Evolutionary conservation across 805 yeast genomes (phyloP).

Genomic region (Myxozyma nipponensis): DNA sequence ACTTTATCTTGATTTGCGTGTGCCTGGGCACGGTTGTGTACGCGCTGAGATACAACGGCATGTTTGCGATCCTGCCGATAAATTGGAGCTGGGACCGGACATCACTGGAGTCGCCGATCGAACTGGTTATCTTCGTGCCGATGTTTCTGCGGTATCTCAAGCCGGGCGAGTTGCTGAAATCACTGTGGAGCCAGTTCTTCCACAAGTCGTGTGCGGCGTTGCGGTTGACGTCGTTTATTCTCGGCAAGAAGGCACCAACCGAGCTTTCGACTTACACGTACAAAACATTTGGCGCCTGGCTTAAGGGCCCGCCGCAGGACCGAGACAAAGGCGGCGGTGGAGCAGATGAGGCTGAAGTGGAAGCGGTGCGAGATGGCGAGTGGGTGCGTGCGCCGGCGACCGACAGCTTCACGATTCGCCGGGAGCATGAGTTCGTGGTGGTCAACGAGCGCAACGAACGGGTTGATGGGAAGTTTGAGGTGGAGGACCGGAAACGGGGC

Average conservation of each 20-base stretch:
- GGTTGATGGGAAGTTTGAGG: constrained; percentile 41
- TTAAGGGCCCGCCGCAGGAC: constrained; percentile 37
- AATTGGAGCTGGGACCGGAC: constrained; percentile 18
- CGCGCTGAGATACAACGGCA: constrained; percentile 37
- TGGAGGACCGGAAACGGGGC: constrained; percentile 43
- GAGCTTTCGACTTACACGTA: constrained; percentile 70
- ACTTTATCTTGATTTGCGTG: constrained; percentile 63
- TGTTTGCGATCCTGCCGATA: constrained; percentile 30
- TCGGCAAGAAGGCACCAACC: constrained; percentile 55
- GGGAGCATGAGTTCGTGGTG: constrained; percentile 65
- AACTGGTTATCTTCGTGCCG: constrained; percentile 19
- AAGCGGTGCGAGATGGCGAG: constrained; percentile 75
- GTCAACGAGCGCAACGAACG: constrained; percentile 77
- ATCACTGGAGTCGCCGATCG: constrained; percentile 20
- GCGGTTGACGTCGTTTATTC: constrained; percentile 77
- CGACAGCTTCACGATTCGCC: constrained; percentile 68
- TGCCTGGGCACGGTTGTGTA: constrained; percentile 72
- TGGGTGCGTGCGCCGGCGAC: constrained; percentile 82
- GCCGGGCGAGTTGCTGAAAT: constrained; percentile 20
- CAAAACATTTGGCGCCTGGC: constrained; percentile 44
- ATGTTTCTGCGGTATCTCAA: constrained; percentile 12
- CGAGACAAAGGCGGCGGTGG: constrained; percentile 14
- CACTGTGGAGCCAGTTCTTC: constrained; percentile 32
- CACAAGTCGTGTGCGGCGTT: constrained; percentile 40
- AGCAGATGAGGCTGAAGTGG: constrained; percentile 49